Evolutionary conservation across 1,284 basidiomycete genomes (phyloP), one percentile per base, ranked within the genome.

Genomic region (Ustilago lituana): DNA sequence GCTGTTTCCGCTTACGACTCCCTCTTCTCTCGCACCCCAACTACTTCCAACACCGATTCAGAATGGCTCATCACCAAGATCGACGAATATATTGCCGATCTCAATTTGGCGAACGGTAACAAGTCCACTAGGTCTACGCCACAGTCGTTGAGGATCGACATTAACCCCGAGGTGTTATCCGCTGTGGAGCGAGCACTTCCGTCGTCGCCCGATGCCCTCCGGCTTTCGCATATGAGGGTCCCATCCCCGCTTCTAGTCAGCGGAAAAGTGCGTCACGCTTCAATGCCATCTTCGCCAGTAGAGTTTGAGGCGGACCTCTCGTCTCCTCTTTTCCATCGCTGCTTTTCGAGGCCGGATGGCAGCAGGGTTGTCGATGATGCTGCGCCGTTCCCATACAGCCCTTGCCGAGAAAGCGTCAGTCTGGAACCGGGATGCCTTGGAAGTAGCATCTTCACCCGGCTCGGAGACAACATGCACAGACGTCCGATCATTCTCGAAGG

Each of bases 331-430:
- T 67, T 67, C 29, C 46, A 49, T 15, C 35, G 48, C 19, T 26
- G 27, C 2, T 41, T 64, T 50, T 17, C n/a, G 5, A 23, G 23
- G 22, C 20, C 24, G 12, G 15, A 19, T 10, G 5, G 19, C 5
- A 23, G 11, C 5, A 14, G 1, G 24, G 17, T 54, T 14, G 10
- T 22, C 22, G 32, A 46, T 4, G 63, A 66, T n/a, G 56, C 63
- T 3, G 59, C 59, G 3, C 59, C 59, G 22, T 68, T 68, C 32
- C 65, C 65, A n/a, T 68, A 68, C 43, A 68, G 59, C 17, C 65
- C 65, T 8, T 15, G 37, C 8, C 9, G 44, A 22, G 64, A 61
- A 20, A 40, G 49, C 15, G 39, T 57, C 4, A 19, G 14, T 20
- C 3, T 53, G 4, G 52, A 41, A 20, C 10, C 31, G 9, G 33